Base-by-base conservation (phyloP, 331 rosid species). In the Stylosanthes scabra region DNA sequence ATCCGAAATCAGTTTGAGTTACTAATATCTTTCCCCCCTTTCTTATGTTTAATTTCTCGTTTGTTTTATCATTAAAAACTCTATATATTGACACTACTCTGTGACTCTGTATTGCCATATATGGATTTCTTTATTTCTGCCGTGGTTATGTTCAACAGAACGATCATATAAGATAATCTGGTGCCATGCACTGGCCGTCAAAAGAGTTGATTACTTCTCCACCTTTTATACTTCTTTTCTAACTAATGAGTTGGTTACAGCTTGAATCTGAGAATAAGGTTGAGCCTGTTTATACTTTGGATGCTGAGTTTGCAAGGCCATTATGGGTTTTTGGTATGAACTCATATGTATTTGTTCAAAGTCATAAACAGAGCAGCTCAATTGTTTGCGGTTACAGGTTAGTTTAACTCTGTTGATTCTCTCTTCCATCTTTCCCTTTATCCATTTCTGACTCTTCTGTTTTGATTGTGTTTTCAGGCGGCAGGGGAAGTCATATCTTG, bases 311-410 rank as follows among this genome's bases (percentile, higher is more conserved):
- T 82, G 77, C 99, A 14, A 83, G 85, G 81, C 99, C 97, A 5
- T 74, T 87, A 28, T 94, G 97, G 99, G 49, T 83, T 72, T 95
- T 87, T 66, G 99, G 97, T 20, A 67, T 59, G 44, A 90, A 90
- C 74, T 95, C 99, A 70, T 92, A 91, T 86, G 99, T 88, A 58
- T 47, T 94, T 68, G 72, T 92, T 80, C 79, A 72, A 46, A 87
- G 78, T 61, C 51, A 56, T 61, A 74, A 74, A 16, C 76, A 75
- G 64, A 83, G 72, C 28, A 86, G 76, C 69, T 60, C 86, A 66
- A 83, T 95, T 85, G 93, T 90, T 82, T 88, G 97, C 74, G 80
- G 90, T 87, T 92, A 92, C 88, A 90, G 97, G 99, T 94, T 75
- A 78, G 78, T 52, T 61, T 50, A 16, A 54, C 13, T 71, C 50